These are phyloP conservation scores for Phytophthora cryptogea DNA, from an alignment of 352 stramenopile species.

Conservation along the genomic window DNA sequence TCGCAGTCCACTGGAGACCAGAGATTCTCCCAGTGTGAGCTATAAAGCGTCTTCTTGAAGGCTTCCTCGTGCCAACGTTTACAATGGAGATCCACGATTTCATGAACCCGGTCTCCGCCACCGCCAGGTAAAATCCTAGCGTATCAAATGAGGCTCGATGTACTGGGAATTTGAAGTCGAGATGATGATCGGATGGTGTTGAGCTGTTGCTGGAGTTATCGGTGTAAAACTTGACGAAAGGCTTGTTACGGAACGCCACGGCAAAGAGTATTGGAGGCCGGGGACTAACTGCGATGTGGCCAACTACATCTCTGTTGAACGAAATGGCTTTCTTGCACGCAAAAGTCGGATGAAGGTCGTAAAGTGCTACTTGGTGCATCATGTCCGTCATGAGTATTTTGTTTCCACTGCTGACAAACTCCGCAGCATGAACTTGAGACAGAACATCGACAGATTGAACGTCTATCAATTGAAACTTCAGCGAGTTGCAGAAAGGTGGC, in stretches of 20 bases:
- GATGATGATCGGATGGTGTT: constrained; percentile 8
- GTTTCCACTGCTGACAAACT: constrained; percentile 31
- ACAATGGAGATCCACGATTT: constrained; percentile 65
- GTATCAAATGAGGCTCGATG: constrained; percentile 48
- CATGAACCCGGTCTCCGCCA: constrained; percentile 48
- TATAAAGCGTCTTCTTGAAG: constrained; percentile 43
- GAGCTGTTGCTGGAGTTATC: background rate
- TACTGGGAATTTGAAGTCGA: constrained; percentile 45
- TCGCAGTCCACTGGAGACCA: constrained; percentile 53
- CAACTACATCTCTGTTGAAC: constrained; percentile 28
- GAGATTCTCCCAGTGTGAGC: constrained; percentile 62
- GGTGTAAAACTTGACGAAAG: constrained; percentile 32
- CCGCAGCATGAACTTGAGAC: constrained; percentile 22
- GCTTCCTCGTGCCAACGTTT: constrained; percentile 26
- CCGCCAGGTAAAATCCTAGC: constrained; percentile 40
- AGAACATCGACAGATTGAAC: constrained; percentile 20
- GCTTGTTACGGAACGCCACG: constrained; percentile 35
- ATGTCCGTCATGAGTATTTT: constrained; percentile 40
- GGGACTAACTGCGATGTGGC: constrained; percentile 20
- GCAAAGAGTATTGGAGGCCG: constrained; percentile 14
- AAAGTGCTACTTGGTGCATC: constrained; percentile 28
- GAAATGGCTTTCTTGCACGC: constrained; percentile 4
- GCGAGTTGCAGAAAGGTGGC: constrained; percentile 13
- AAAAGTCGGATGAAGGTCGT: constrained; percentile 20
- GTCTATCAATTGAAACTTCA: constrained; percentile 33